Evolutionary conservation across 2,329 filamentous ascomycete genomes (phyloP), one percentile per base, ranked within the genome.

Genomic region (Fusarium anguioides): DNA sequence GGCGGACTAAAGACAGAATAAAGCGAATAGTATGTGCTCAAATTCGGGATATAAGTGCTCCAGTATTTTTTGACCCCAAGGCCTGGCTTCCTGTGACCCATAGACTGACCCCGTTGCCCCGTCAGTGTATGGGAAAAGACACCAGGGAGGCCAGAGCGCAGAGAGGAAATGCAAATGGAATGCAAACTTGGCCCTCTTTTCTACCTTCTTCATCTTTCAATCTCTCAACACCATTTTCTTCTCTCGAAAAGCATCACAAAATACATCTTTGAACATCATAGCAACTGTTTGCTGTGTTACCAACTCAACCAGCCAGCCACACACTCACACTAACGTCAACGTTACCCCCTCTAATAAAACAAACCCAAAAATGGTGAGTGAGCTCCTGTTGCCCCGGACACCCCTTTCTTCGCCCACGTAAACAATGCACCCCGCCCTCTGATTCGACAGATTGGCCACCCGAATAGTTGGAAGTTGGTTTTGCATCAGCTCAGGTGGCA

Each of bases 351-450:
- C 51, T 55, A 58, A 65, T 53, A 53, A 60, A 56, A 62, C 46
- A 46, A 59, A 68, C 58, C 66, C 68, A 62, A 77, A 71, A 75
- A 79, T 79, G 77, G 77, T 79, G 75, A 79, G 77, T 79, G 75
- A 79, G 77, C 51, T 58, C 40, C 42, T 57, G 64, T 79, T 77
- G 75, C 73, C 74, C 75, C 71, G 72, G 72, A 58, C 74, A 75
- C 72, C 76, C 57, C 50, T 50, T 62, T 62, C 41, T 66, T 64
- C 41, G 36, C 44, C 48, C 21, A 65, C 64, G 74, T 77, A 77
- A 77, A 77, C 76, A 77, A 77, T 72, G 63, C 56, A 67, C 73
- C 73, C 75, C 73, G 74, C 74, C 66, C 64, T 74, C 64, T 78
- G 76, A 78, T 77, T 78, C 76, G 76, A 73, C 73, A 64, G 72